phyloP scores from a whole-genome alignment of 805 yeast species.

The Candida chauliodis region DNA sequence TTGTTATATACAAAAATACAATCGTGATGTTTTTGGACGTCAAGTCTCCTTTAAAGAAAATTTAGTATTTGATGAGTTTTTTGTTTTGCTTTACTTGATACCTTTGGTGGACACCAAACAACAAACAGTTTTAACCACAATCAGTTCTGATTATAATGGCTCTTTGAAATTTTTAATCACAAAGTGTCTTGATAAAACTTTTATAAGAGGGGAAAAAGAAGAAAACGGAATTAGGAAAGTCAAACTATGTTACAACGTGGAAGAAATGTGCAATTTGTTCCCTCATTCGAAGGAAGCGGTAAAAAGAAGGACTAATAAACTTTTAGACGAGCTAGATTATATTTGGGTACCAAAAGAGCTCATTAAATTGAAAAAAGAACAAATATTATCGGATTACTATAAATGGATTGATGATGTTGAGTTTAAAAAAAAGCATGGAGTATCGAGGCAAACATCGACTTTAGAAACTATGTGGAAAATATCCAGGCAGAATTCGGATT shows the following conservation, averaged over 20 bases:
- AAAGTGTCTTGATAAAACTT: background rate
- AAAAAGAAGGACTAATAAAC: background rate
- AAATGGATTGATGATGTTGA: conserved; percentile 4
- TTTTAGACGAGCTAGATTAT: conserved; percentile 5
- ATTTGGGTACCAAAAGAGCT: conserved; percentile 20
- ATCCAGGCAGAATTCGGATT: conserved; percentile 1
- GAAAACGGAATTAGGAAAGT: conserved; percentile 15
- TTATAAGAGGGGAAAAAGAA: background rate
- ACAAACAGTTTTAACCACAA: background rate
- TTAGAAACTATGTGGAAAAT: conserved; percentile 4
- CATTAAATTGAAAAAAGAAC: conserved; percentile 14
- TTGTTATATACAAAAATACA: background rate
- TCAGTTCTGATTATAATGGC: background rate
- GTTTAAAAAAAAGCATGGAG: background rate
- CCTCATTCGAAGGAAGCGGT: conserved; percentile 5
- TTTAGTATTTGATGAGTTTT: conserved; percentile 24
- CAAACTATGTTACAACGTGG: conserved; percentile 18
- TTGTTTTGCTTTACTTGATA: conserved; percentile 26
- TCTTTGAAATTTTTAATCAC: conserved; percentile 3
- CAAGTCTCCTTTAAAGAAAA: conserved; percentile 2
- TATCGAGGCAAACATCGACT: conserved; percentile 1
- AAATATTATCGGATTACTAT: conserved; percentile 11
- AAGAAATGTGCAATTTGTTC: conserved; percentile 6
- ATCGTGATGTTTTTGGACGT: conserved; percentile 9
- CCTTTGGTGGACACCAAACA: conserved; percentile 22